These are phyloP conservation scores for Fusarium hainanense DNA, from an alignment of 2,329 filamentous ascomycete species.

Conservation along the genomic window DNA sequence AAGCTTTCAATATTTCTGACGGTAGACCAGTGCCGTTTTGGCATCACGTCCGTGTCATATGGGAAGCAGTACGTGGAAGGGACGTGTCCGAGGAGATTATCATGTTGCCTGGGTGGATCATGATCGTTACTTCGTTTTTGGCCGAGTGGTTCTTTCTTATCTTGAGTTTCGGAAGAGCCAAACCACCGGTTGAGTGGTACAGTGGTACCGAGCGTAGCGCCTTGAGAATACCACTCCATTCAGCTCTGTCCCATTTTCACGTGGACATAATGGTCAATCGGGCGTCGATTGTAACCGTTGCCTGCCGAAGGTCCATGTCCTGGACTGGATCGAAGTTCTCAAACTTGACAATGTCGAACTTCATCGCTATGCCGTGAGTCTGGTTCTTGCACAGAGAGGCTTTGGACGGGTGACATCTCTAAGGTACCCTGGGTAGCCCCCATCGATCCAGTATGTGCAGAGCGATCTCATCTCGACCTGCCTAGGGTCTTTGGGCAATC, in stretches of 20 bases:
- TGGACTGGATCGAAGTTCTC: not conserved
- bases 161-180: constrained; percentile 12
- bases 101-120: constrained; percentile 45
- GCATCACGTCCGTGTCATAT: constrained; percentile 45
- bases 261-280: not conserved
- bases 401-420: not conserved
- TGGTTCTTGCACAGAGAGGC: not conserved
- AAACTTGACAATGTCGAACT: not conserved
- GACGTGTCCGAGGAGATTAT: constrained; percentile 22
- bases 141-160: constrained; percentile 36
- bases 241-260: not conserved
- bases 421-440: not conserved
- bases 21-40: constrained; percentile 48
- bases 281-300: not conserved
- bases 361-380: not conserved
- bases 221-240: not conserved
- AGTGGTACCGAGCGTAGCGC: too few relatives aligned
- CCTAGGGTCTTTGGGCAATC: not conserved
- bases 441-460: not conserved
- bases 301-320: not conserved
- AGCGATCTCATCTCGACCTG: not conserved
- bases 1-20: constrained; percentile 53
- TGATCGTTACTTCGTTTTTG: constrained; percentile 21
- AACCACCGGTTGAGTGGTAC: constrained; percentile 31
- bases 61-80: constrained; percentile 33